Percentiles rank a stretch among this genome's conserved stretches.
These are phyloP conservation scores for Tolypocladium sp. DNA, from an alignment of 2,329 filamentous ascomycete genomes.

Conservation along the genomic window DNA sequence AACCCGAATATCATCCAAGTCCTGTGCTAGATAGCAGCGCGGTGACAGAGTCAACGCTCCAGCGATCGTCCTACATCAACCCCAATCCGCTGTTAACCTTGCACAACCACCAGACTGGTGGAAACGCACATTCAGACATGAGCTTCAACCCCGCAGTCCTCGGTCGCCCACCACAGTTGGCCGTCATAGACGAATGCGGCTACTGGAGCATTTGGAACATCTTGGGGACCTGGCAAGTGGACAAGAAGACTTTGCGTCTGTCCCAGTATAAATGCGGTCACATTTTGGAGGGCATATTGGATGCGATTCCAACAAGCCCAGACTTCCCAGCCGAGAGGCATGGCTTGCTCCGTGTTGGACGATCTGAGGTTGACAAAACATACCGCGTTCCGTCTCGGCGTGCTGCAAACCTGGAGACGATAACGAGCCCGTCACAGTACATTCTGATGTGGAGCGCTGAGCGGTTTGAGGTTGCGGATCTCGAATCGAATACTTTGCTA, in stretches of 20 bases:
- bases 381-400: conserved; percentile 9
- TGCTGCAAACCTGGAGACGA: conserved; percentile 1
- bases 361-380: conserved; percentile 10
- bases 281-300: conserved; percentile 28
- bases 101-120: conserved; percentile 41
- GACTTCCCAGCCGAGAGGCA: conserved; percentile 26
- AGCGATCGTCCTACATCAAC: conserved; percentile 40
- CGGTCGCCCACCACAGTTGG: conserved; percentile 49
- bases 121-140: conserved; percentile 50
- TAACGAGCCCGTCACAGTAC: conserved; percentile 6
- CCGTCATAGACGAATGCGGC: conserved; percentile 55
- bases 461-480: conserved; percentile 24
- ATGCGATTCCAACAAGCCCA: conserved; percentile 19
- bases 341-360: conserved; percentile 32
- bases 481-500: conserved; percentile 20
- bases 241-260: conserved; percentile 22
- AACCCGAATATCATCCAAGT: conserved; percentile 36
- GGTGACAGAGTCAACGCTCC: conserved; percentile 5
- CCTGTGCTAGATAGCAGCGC: conserved; percentile 18
- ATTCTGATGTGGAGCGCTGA: conserved; percentile 27
- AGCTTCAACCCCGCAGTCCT: conserved; percentile 47
- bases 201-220: conserved; percentile 63
- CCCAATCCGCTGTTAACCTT: conserved; percentile 46
- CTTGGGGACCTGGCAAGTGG: conserved; percentile 22
- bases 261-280: conserved; percentile 31